Conservation (phyloP, 2,329 filamentous ascomycete genomes). For the Hypoxylon sp. region DNA sequence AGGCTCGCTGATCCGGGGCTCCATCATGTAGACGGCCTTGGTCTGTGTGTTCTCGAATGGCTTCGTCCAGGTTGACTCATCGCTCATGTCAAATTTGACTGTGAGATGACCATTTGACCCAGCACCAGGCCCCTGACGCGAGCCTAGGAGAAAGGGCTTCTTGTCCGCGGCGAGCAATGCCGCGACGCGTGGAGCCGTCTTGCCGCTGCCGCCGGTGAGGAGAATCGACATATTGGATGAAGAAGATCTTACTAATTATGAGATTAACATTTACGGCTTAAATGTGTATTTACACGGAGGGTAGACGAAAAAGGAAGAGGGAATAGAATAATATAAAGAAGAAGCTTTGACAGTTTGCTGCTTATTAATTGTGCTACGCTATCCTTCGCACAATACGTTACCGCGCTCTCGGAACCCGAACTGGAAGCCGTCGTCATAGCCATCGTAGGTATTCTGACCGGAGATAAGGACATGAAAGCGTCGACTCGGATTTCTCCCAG, state of each 20-base stretch:
- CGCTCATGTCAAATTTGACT: constrained; percentile 37
- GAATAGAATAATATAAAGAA: constrained; percentile 14
- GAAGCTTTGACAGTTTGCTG: background rate
- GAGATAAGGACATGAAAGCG: constrained; percentile 2
- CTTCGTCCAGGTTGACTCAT: constrained; percentile 39
- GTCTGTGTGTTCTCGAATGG: constrained; percentile 27
- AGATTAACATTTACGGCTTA: constrained; percentile 12
- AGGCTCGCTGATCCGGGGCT: constrained; percentile 36
- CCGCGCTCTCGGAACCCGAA: background rate
- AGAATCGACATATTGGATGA: constrained; percentile 42
- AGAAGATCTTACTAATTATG: constrained; percentile 10
- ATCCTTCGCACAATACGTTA: constrained; percentile 3
- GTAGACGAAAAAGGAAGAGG: background rate
- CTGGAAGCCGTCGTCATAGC: background rate
- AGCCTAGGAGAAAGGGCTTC: constrained; percentile 39
- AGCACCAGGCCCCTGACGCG: constrained; percentile 31
- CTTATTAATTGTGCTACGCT: constrained; percentile 7
- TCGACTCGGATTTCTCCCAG: constrained; percentile 11
- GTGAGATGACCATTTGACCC: constrained; percentile 16
- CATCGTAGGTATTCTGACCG: background rate
- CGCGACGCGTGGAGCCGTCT: constrained; percentile 43
- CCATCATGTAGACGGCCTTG: constrained; percentile 43
- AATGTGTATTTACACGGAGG: constrained; percentile 7
- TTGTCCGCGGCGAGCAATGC: constrained; percentile 33
- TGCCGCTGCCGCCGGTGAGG: constrained; percentile 42